phyloP scores from a whole-genome alignment of 306 rosid genomes.

The Cicer arietinum region DNA sequence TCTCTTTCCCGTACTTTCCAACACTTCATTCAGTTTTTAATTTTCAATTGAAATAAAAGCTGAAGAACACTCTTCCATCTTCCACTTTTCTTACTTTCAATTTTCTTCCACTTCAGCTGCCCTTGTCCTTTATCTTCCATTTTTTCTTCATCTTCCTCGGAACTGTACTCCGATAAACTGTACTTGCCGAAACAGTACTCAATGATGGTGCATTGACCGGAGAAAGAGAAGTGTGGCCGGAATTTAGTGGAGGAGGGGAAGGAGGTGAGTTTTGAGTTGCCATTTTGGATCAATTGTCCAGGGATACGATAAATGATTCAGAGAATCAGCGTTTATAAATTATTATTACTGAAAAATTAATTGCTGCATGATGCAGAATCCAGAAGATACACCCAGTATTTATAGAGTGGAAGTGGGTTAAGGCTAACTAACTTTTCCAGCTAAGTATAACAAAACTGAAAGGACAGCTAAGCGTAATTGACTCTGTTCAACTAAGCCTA shows the following conservation, averaged over 20 bases:
- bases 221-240: background rate
- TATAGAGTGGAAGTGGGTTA: background rate
- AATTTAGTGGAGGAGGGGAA: background rate
- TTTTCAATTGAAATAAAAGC: background rate
- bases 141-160: too few species aligned
- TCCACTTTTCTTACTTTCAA: background rate
- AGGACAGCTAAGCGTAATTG: too few species aligned
- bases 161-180: too few species aligned
- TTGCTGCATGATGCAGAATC: conserved; percentile 1
- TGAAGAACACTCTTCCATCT: background rate
- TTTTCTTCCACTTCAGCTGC: background rate
- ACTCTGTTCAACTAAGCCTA: background rate
- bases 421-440: background rate
- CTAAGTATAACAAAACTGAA: background rate
- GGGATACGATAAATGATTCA: background rate
- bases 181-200: too few species aligned
- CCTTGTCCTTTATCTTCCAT: background rate
- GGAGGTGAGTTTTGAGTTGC: background rate
- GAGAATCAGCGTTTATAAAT: background rate
- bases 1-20: background rate
- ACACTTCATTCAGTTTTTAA: background rate
- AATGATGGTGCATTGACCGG: too few species aligned
- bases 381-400: background rate
- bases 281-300: background rate
- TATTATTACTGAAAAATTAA: background rate